These are phyloP conservation scores for Candida pseudoviswanathii DNA, from an alignment of 1,139 yeast genomes.

Conservation along the genomic window DNA sequence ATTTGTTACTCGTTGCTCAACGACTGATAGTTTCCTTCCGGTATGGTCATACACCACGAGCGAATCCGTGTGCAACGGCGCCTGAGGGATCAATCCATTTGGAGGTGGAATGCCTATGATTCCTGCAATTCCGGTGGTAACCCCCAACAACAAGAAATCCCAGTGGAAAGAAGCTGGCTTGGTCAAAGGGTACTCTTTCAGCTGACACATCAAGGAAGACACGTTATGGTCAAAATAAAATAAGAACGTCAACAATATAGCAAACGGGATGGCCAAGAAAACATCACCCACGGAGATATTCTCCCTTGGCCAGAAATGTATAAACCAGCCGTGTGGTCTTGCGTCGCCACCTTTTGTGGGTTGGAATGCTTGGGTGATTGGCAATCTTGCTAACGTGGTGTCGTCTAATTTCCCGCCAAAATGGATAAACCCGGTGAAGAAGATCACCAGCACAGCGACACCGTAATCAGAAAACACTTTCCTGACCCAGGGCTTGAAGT, in stretches of 20 bases:
- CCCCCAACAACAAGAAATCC: slow-evolving; percentile 83
- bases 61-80: slow-evolving; percentile 87
- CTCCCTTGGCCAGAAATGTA: slow-evolving; percentile 69
- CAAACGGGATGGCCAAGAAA: slow-evolving; percentile 91
- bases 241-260: slow-evolving; percentile 74
- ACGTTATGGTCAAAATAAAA: slow-evolving; percentile 96
- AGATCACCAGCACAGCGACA: slow-evolving; percentile 77
- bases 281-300: slow-evolving; percentile 69
- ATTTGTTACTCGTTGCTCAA: slow-evolving; percentile 87
- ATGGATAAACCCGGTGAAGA: slow-evolving; percentile 89
- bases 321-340: slow-evolving; percentile 69
- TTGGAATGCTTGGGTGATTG: slow-evolving; percentile 70
- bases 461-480: slow-evolving; percentile 84
- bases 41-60: slow-evolving; percentile 59
- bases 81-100: slow-evolving; percentile 95
- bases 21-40: slow-evolving; percentile 58
- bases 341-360: slow-evolving; percentile 55
- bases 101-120: slow-evolving; percentile 92
- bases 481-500: slow-evolving; percentile 60
- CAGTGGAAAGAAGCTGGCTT: slow-evolving; percentile 93
- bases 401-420: slow-evolving; percentile 74
- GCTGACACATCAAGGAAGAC: slow-evolving; percentile 89
- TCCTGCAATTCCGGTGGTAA: slow-evolving; percentile 87
- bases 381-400: slow-evolving; percentile 58
- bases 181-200: slow-evolving; percentile 72